phyloP scores from a whole-genome alignment of 768 basidiomycete genomes.

The Boletus subparvulus region DNA sequence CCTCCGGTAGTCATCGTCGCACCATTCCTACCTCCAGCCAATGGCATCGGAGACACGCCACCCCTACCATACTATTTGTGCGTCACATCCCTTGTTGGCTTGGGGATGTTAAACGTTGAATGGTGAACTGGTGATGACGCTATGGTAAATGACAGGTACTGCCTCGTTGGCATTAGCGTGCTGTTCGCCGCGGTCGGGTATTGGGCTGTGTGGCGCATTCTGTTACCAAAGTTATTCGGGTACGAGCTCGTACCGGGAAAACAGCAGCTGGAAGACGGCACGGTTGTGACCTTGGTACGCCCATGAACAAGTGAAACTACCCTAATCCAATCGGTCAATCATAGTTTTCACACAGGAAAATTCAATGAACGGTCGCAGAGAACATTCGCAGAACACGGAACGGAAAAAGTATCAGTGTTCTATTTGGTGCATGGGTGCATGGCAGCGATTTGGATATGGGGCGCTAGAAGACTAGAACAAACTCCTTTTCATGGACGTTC shows the following conservation, averaged over 20 bases:
- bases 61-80: constrained; percentile 61
- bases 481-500: too few relatives aligned
- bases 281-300: constrained; percentile 50
- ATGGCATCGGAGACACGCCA: constrained; percentile 57
- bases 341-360: constrained; percentile 6
- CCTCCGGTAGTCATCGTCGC: constrained; percentile 46
- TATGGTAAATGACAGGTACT: constrained; percentile 37
- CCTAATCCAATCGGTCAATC: not conserved
- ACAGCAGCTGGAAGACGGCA: constrained; percentile 49
- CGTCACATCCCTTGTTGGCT: constrained; percentile 29
- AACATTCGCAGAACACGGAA: too few relatives aligned
- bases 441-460: too few relatives aligned
- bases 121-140: not conserved
- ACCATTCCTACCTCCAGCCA: constrained; percentile 54
- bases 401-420: too few relatives aligned
- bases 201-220: constrained; percentile 53
- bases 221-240: constrained; percentile 49
- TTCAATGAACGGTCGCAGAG: not conserved
- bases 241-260: constrained; percentile 49
- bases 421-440: too few relatives aligned
- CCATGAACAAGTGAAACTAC: too few relatives aligned
- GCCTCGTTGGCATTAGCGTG: constrained; percentile 51
- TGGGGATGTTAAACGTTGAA: too few relatives aligned
- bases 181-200: constrained; percentile 46
- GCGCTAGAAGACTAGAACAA: too few relatives aligned